Percentiles rank a stretch among this genome's conserved stretches.
These are phyloP conservation scores for Claviceps sp. DNA, from an alignment of 2,329 filamentous ascomycete species.

Conservation along the genomic window DNA sequence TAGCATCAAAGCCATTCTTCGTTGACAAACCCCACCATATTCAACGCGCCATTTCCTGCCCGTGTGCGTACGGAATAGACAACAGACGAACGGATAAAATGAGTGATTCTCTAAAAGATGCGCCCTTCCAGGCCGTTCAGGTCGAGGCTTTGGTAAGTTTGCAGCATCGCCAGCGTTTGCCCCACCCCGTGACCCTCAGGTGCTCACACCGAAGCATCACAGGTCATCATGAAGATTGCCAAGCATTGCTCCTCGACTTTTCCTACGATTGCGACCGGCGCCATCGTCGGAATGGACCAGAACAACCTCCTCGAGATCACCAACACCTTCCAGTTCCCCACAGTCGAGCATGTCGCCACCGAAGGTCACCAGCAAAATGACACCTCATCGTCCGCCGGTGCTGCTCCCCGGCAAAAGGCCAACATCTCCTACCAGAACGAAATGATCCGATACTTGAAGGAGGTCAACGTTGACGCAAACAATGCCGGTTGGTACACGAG, in stretches of 20 bases:
- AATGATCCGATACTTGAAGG: constrained; percentile 92
- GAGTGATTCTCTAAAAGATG: constrained; percentile 49
- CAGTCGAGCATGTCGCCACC: constrained; percentile 54
- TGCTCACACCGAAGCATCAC: constrained; percentile 6
- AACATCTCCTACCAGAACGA: constrained; percentile 83
- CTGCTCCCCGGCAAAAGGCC: constrained; percentile 82
- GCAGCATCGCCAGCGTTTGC: constrained; percentile 11
- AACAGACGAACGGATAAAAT: constrained; percentile 27
- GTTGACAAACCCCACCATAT: constrained; percentile 11
- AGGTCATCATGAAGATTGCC: constrained; percentile 97
- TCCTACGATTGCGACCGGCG: constrained; percentile 79
- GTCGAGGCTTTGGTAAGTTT: constrained; percentile 78
- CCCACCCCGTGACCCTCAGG: constrained; percentile 21
- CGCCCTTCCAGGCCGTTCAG: constrained; percentile 74
- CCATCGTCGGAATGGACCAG: constrained; percentile 85
- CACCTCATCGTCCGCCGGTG: constrained; percentile 63
- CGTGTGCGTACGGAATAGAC: constrained; percentile 1
- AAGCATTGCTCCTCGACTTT: constrained; percentile 85
- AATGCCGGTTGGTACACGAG: constrained; percentile 98
- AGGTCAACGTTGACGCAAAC: constrained; percentile 97
- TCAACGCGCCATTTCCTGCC: constrained; percentile 13
- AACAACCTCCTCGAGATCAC: constrained; percentile 75
- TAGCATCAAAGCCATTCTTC: constrained; percentile 15
- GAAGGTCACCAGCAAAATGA: constrained; percentile 60
- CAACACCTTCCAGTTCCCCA: constrained; percentile 89